Percentiles rank a stretch among this genome's conserved stretches.
phyloP scores from a whole-genome alignment of 768 basidiomycete genomes.

The Phylloporus arenicola region DNA sequence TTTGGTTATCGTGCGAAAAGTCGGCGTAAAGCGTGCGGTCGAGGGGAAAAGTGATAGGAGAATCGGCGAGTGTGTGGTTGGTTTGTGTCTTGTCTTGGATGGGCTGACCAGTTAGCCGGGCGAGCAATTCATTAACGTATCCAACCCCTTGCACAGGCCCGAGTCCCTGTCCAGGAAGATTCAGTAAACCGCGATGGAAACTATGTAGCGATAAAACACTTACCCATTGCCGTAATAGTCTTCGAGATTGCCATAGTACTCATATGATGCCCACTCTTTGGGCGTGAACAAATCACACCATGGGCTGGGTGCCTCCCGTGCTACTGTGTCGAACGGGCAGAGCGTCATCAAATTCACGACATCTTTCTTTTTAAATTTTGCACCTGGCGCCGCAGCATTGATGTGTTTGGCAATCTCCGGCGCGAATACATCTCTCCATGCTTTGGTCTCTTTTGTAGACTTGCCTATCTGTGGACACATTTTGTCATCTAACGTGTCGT shows the following conservation, averaged over 20 bases:
- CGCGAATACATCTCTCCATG: constrained; percentile 52
- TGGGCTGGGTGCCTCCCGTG: constrained; percentile 41
- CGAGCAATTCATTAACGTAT: constrained; percentile 80
- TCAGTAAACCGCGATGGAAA: not conserved
- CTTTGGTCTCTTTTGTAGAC: constrained; percentile 36
- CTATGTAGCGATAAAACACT: not conserved
- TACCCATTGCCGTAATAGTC: constrained; percentile 76
- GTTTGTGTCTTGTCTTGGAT: constrained; percentile 70
- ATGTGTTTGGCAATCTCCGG: constrained; percentile 50
- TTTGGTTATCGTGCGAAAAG: constrained; percentile 81
- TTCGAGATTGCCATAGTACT: constrained; percentile 62
- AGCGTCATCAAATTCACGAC: constrained; percentile 57
- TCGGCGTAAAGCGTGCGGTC: constrained; percentile 64
- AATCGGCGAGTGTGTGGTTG: constrained; percentile 64
- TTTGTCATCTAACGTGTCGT: constrained; percentile 61
- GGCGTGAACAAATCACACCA: constrained; percentile 65
- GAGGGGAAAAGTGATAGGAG: constrained; percentile 66
- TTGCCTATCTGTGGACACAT: constrained; percentile 54
- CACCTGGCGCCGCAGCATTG: constrained; percentile 56
- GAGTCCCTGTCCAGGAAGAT: constrained; percentile 43
- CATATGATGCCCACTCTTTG: constrained; percentile 57
- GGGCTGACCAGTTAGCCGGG: constrained; percentile 58
- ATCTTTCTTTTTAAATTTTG: constrained; percentile 50
- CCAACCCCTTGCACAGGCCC: constrained; percentile 79
- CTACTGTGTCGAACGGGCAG: constrained; percentile 71